Percentiles rank a stretch among this genome's conserved stretches.
Conservation (phyloP, 495 filamentous ascomycete species). For the Neurospora sublineolata region DNA sequence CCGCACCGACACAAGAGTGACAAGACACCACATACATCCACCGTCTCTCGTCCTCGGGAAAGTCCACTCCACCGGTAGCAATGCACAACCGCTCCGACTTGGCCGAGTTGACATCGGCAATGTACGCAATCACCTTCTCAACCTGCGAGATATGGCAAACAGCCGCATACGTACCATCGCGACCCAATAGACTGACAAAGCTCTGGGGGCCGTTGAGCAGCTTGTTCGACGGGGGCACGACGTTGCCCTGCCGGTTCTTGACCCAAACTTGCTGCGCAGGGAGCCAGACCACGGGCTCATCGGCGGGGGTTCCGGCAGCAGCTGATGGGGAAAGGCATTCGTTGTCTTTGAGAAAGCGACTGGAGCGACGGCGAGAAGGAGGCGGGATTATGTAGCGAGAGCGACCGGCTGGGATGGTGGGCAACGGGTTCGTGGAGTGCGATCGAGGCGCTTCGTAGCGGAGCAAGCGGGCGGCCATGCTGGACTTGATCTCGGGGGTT, state of each 20-base stretch:
- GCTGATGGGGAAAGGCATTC: not conserved
- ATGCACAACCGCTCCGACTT: not conserved
- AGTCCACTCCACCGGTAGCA: not conserved
- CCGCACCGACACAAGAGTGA: not conserved
- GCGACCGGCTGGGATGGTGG: not conserved
- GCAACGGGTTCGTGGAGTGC: not conserved
- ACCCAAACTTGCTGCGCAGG: not conserved
- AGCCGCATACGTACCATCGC: not conserved
- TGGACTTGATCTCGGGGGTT: not conserved
- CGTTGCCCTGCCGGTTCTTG: not conserved
- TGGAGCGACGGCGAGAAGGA: not conserved
- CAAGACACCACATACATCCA: not conserved
- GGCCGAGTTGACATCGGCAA: not conserved
- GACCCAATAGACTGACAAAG: not conserved
- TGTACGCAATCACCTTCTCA: not conserved
- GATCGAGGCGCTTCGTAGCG: not conserved
- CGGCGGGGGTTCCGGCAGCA: not conserved
- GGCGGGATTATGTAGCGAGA: not conserved
- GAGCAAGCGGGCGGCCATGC: not conserved
- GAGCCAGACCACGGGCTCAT: not conserved
- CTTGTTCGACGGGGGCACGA: not conserved
- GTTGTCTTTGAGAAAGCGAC: not conserved
- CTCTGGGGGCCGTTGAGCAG: not conserved
- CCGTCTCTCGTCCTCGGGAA: not conserved
- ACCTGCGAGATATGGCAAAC: not conserved